Conservation (phyloP, 176 grass and related monocot species). For the Cocos nucifera region DNA sequence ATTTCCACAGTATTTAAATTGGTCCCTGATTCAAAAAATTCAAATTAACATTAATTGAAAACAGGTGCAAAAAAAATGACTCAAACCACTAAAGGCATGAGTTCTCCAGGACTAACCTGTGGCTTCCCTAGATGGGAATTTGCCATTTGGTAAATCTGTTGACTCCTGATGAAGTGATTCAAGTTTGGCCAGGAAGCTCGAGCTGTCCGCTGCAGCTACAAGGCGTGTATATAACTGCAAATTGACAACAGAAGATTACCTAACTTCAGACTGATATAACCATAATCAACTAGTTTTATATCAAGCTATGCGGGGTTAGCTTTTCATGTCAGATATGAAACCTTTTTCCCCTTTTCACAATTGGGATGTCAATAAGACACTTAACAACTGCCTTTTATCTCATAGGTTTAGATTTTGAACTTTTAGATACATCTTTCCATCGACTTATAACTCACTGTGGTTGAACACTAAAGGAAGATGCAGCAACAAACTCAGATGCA, state of each 20-base stretch:
- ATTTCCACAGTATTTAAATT: constrained; percentile 43
- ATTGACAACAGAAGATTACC: neutral
- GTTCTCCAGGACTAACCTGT: constrained; percentile 29
- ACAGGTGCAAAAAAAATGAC: too few relatives aligned
- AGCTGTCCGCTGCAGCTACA: constrained; percentile 47
- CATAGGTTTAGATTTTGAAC: too few relatives aligned
- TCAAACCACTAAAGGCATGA: too few relatives aligned
- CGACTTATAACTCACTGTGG: too few relatives aligned
- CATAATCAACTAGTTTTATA: constrained; percentile 5
- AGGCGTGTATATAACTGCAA: constrained; percentile 71
- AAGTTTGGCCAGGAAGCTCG: constrained; percentile 51
- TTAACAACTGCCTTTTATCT: too few relatives aligned
- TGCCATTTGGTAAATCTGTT: constrained; percentile 4
- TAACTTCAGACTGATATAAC: constrained; percentile 4
- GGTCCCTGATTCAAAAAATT: constrained; percentile 15
- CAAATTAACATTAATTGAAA: neutral
- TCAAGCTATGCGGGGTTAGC: too few relatives aligned
- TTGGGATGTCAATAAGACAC: too few relatives aligned
- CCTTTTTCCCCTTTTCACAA: too few relatives aligned
- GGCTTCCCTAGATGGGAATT: constrained; percentile 25
- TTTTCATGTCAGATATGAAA: too few relatives aligned
- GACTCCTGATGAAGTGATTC: constrained; percentile 48
- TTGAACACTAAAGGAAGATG: too few relatives aligned
- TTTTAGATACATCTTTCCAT: too few relatives aligned
- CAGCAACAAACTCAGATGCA: too few relatives aligned